These are phyloP conservation scores for Lactarius sp. DNA, from an alignment of 768 basidiomycete genomes.

Conservation along the genomic window DNA sequence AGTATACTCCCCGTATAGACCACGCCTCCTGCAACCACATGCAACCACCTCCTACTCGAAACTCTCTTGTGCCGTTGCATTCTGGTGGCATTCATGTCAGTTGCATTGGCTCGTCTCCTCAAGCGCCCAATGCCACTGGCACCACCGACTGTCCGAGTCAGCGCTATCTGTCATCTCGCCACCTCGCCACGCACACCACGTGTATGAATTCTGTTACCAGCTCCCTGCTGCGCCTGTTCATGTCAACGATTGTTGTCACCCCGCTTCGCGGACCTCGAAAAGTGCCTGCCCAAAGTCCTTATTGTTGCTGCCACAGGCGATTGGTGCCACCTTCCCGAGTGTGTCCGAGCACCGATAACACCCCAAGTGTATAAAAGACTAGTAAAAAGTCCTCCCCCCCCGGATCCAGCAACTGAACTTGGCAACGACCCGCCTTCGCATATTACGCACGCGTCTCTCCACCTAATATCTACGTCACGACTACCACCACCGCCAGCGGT, in stretches of 20 bases:
- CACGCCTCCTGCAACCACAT: not conserved
- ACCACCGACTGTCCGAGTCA: not conserved
- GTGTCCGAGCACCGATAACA: not conserved
- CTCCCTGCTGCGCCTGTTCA: not conserved
- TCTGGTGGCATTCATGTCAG: not conserved
- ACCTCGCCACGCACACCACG: not conserved
- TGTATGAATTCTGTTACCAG: not conserved
- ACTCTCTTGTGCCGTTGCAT: not conserved
- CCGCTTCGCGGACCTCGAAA: too few species aligned
- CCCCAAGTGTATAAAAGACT: not conserved
- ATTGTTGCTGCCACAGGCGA: not conserved
- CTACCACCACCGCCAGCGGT: not conserved
- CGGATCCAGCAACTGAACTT: not conserved
- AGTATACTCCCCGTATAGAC: too few species aligned
- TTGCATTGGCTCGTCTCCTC: too few species aligned
- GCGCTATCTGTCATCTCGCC: not conserved
- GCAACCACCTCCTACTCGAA: not conserved
- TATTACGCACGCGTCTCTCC: not conserved
- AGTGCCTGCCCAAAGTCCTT: not conserved
- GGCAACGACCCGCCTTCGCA: not conserved
- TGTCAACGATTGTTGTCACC: not conserved
- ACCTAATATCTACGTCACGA: not conserved
- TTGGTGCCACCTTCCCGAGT: not conserved
- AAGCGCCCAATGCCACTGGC: not conserved
- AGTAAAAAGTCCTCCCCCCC: not conserved